Conservation (phyloP, 106 monocot species). For the Dendrobium huoshanense region DNA sequence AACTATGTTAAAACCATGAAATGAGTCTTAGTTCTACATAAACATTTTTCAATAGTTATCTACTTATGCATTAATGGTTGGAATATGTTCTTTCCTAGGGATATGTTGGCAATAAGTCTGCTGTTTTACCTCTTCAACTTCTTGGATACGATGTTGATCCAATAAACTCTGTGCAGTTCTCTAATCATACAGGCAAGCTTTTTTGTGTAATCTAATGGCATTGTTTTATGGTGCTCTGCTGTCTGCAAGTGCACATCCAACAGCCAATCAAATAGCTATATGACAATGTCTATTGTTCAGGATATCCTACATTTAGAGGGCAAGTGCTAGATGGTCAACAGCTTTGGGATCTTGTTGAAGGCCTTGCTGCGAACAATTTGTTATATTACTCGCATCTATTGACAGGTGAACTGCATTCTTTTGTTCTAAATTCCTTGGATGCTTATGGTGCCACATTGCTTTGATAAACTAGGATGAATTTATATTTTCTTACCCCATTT, state of each 20-base stretch:
- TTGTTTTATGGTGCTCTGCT: neutral
- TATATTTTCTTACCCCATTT: neutral
- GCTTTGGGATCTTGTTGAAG: slow-evolving; percentile 93
- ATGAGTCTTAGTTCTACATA: neutral
- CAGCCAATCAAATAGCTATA: neutral
- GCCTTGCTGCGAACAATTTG: slow-evolving; percentile 79
- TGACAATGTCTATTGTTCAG: slow-evolving; percentile 37
- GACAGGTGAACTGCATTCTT: slow-evolving; percentile 46
- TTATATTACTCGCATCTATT: slow-evolving; percentile 94
- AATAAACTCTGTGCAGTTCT: slow-evolving; percentile 98
- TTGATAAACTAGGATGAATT: neutral
- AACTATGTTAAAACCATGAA: neutral
- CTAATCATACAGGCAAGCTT: slow-evolving; percentile 98
- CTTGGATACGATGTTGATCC: slow-evolving; percentile 99
- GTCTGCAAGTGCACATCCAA: neutral
- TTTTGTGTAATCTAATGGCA: slow-evolving; percentile 31
- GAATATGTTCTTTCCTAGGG: slow-evolving; percentile 35
- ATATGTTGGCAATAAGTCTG: slow-evolving; percentile 98
- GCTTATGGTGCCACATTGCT: neutral
- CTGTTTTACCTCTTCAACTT: slow-evolving; percentile 98
- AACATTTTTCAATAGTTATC: too few species aligned
- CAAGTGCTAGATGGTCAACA: slow-evolving; percentile 89
- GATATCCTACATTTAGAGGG: slow-evolving; percentile 93
- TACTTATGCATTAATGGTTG: neutral
- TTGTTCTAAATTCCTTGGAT: neutral